Evolutionary conservation across 345 rosid genomes (phyloP), one percentile per base, ranked within the genome.

Genomic region (Noccaea bulbosa): DNA sequence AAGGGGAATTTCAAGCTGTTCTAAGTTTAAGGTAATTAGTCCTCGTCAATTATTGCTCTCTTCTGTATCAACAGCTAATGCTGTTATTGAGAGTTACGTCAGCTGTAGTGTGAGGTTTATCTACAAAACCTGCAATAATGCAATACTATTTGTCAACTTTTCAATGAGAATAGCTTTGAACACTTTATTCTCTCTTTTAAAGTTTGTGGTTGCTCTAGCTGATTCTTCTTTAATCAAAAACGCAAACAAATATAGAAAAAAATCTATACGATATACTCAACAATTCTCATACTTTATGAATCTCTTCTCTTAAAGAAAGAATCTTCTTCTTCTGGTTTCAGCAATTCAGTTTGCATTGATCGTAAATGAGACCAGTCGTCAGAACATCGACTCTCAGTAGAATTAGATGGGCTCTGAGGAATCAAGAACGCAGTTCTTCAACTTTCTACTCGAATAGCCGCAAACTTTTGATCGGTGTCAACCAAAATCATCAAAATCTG

Each of bases 291-390:
- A 39, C 64, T 59, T 4, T 22, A 41, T 12, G 14, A 24, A 56
- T 37, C 33, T 41, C 30, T 57, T 8, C 32, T 20, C 20, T 17
- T 55, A 15, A 54, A 9, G 44, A 61, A 27, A 30, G 2, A 43
- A 4, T 11, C 6, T 47, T 72, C 14, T 20, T 24, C 8, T 39
- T 55, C 27, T 58, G 9, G 48, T 67, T 67, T 54, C 70, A 46
- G 65, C 64, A 17, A 33, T 38, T 30, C 34, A 12, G 15, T 33
- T 67, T 74, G 62, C 12, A 61, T 60, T 43, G 46, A 65, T 73
- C 2, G 62, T 83, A 76, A 69, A 90, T 90, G 98, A 86, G 88
- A 80, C 80, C 81, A 39, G 20, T 78, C 65, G 34, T 80, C 79
- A 75, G 87, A 67, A 8, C 67, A 58, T 74, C 69, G 1, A 79